Percentiles rank a stretch among this genome's conserved stretches.
These are phyloP conservation scores for Pseudocercospora musae DNA, from an alignment of 2,329 filamentous ascomycete genomes.

Conservation along the genomic window DNA sequence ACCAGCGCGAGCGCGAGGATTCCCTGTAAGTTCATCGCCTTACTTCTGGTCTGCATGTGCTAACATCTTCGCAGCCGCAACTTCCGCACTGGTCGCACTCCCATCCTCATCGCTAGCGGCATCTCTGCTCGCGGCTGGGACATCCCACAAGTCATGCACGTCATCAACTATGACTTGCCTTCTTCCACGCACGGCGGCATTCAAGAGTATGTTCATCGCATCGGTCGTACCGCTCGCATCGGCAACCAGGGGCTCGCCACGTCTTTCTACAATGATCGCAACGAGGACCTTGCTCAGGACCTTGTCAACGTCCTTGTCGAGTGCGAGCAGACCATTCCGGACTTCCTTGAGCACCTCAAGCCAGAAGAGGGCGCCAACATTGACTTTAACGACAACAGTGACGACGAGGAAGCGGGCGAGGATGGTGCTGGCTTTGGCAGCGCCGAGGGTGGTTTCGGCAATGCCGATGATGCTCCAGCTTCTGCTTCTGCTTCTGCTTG, in stretches of 20 bases:
- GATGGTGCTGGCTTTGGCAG: conserved; percentile 14
- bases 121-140: conserved; percentile 87
- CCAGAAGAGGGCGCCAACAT: conserved; percentile 54
- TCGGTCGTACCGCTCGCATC: conserved; percentile 92
- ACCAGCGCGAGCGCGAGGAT: conserved; percentile 87
- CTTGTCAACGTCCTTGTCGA: conserved; percentile 81
- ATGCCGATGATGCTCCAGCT: conserved; percentile 8
- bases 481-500: conserved; percentile 4
- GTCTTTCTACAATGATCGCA: conserved; percentile 79
- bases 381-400: conserved; percentile 54
- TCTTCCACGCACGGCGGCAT: conserved; percentile 75
- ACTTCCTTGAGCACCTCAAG: conserved; percentile 68
- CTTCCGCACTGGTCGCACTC: conserved; percentile 71
- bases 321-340: conserved; percentile 72
- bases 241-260: conserved; percentile 82
- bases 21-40: conserved; percentile 60
- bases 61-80: conserved; percentile 52
- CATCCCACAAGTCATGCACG: conserved; percentile 79
- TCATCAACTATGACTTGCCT: conserved; percentile 92
- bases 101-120: conserved; percentile 82
- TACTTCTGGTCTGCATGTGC: neutral
- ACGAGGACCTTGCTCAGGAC: conserved; percentile 68
- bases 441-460: conserved; percentile 8
- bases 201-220: conserved; percentile 89
- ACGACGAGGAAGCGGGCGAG: conserved; percentile 37